Percentiles rank a stretch among this genome's conserved stretches.
Conservation (phyloP, 2,329 filamentous ascomycete genomes). For the Westerdykella ornata region DNA sequence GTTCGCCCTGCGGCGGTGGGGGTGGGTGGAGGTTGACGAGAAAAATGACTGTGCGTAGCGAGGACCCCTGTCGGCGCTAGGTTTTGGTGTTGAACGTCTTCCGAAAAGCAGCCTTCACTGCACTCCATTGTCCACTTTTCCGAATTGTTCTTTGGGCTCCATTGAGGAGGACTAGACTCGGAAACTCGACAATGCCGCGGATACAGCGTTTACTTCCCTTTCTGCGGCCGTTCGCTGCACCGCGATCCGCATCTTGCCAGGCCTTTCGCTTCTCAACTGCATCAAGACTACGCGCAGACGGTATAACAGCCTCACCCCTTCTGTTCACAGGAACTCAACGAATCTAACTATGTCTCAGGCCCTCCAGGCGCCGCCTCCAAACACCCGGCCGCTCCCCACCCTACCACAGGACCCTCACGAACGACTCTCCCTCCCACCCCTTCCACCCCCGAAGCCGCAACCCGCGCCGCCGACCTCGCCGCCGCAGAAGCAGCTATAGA, state of each 20-base stretch:
- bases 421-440: slow-evolving; percentile 23
- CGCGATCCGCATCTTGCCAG: slow-evolving; percentile 33
- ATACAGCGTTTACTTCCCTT: slow-evolving; percentile 35
- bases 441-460: slow-evolving; percentile 25
- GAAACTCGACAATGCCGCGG: slow-evolving; percentile 26
- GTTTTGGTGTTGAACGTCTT: slow-evolving; percentile 31
- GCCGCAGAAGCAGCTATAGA: slow-evolving; percentile 31
- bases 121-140: not conserved
- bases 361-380: slow-evolving; percentile 23
- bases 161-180: not conserved
- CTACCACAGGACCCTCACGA: slow-evolving; percentile 10
- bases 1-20: slow-evolving; percentile 9
- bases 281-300: slow-evolving; percentile 20
- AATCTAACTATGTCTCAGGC: slow-evolving; percentile 5
- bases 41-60: slow-evolving; percentile 36
- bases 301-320: slow-evolving; percentile 10
- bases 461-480: slow-evolving; percentile 27
- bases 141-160: not conserved
- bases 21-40: slow-evolving; percentile 9
- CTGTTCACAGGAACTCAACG: not conserved
- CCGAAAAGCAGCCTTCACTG: too few relatives aligned
- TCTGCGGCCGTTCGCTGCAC: slow-evolving; percentile 36
- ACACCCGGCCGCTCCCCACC: slow-evolving; percentile 14
- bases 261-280: slow-evolving; percentile 40
- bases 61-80: slow-evolving; percentile 32